Conservation (phyloP, 2,329 filamentous ascomycete species). For the Pestalotiopsis sp. region DNA sequence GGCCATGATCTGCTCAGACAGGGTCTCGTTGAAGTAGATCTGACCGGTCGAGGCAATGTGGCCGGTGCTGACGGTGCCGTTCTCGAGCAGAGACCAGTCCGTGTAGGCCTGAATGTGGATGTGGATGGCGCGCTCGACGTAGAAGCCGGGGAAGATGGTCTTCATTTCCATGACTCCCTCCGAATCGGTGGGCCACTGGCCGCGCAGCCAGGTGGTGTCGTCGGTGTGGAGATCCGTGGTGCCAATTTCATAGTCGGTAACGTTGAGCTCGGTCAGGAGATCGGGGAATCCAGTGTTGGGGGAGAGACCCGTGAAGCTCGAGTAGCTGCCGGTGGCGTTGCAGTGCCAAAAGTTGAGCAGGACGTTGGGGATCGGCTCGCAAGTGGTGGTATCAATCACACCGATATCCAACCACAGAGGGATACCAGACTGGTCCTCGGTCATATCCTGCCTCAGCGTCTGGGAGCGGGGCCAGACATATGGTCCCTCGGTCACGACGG, state of each 20-base stretch:
- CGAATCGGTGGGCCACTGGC: conserved; percentile 27
- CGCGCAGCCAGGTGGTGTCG: conserved; percentile 28
- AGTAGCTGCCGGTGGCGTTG: conserved; percentile 46
- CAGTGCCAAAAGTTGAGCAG: conserved; percentile 46
- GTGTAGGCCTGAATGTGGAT: conserved; percentile 18
- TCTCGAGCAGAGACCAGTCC: conserved; percentile 16
- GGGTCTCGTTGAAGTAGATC: conserved; percentile 15
- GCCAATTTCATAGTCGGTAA: conserved; percentile 17
- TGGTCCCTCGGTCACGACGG: conserved; percentile 42
- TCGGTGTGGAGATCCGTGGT: conserved; percentile 26
- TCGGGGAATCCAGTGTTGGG: conserved; percentile 29
- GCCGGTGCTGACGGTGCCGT: conserved; percentile 17
- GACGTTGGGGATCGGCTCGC: conserved; percentile 34
- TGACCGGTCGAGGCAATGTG: conserved; percentile 17
- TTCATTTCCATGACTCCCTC: conserved; percentile 27
- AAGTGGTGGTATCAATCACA: conserved; percentile 46
- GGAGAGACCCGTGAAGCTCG: conserved; percentile 27
- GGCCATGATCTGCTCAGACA: conserved; percentile 30
- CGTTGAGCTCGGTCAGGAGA: conserved; percentile 28
- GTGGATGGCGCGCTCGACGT: conserved; percentile 22
- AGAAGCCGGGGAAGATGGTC: conserved; percentile 22
- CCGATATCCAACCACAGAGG: conserved; percentile 43
- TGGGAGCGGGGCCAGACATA: conserved; percentile 45
- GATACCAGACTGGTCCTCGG: conserved; percentile 39
- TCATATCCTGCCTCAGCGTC: conserved; percentile 37